Percentiles rank a stretch among this genome's conserved stretches.
phyloP scores from a whole-genome alignment of 179 eudicot genomes.

The Silene vulgaris region DNA sequence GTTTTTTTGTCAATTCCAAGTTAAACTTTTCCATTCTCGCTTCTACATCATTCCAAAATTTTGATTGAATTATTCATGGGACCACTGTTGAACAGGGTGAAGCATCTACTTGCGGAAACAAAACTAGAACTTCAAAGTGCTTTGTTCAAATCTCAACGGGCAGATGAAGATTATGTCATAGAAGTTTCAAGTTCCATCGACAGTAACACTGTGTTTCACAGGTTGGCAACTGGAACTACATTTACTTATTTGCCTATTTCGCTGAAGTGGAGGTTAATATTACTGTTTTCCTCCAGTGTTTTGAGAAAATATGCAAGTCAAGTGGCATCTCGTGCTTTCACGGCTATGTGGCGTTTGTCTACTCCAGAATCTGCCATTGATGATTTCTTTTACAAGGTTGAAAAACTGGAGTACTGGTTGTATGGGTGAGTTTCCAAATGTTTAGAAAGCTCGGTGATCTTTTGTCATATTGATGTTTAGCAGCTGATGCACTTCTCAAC shows the following conservation, averaged over 20 bases:
- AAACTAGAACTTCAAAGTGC: constrained; percentile 66
- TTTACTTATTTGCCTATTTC: constrained; percentile 14
- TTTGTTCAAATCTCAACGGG: constrained; percentile 48
- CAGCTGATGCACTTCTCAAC: constrained; percentile 18
- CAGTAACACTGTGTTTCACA: constrained; percentile 68
- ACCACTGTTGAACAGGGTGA: constrained; percentile 51
- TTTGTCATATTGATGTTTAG: not conserved
- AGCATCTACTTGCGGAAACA: constrained; percentile 59
- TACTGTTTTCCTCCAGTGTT: constrained; percentile 37
- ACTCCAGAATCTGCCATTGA: constrained; percentile 28
- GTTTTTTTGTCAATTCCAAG: constrained; percentile 4
- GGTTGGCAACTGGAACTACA: constrained; percentile 35
- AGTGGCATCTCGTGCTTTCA: constrained; percentile 58
- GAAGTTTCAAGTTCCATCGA: constrained; percentile 80
- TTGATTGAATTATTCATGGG: constrained; percentile 13
- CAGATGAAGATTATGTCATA: constrained; percentile 62
- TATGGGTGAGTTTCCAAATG: constrained; percentile 51
- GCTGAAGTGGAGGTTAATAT: constrained; percentile 16
- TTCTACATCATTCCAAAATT: not conserved
- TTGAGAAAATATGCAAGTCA: constrained; percentile 56
- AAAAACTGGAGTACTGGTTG: constrained; percentile 52
- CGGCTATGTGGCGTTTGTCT: constrained; percentile 44
- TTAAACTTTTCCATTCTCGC: not conserved
- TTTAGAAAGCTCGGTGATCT: not conserved
- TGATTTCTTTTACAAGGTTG: constrained; percentile 35